Evolutionary conservation across 345 rosid genomes (phyloP).

Genomic region (Arabidopsis arenosa): DNA sequence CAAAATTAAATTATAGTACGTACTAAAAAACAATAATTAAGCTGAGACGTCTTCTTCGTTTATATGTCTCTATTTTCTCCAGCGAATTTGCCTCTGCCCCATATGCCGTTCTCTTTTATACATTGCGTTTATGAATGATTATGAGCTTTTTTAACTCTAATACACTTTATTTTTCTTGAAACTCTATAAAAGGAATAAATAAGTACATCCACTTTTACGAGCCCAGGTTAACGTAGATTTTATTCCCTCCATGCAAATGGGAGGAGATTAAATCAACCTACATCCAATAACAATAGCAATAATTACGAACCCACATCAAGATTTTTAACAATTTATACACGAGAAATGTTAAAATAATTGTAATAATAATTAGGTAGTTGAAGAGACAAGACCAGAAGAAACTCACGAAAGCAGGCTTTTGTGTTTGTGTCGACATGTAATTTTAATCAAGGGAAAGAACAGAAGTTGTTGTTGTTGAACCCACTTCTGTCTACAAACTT

Average conservation of each 20-base stretch:
- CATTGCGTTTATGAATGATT: constrained; percentile 18
- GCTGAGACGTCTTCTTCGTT: constrained; percentile 3
- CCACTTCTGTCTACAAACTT: constrained; percentile 53
- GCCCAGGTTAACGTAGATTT: constrained; percentile 27
- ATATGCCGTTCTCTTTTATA: neutral
- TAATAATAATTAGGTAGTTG: constrained; percentile 25
- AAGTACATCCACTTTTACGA: constrained; percentile 23
- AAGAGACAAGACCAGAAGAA: constrained; percentile 33
- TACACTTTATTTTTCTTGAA: constrained; percentile 3
- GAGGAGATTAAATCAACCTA: constrained; percentile 28
- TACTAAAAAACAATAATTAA: neutral
- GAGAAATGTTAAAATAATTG: constrained; percentile 8
- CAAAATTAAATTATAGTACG: neutral
- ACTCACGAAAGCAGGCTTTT: constrained; percentile 41
- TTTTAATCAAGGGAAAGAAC: constrained; percentile 56
- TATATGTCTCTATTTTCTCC: neutral
- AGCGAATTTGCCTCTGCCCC: constrained; percentile 11
- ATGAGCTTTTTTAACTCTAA: neutral
- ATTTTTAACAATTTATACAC: constrained; percentile 5
- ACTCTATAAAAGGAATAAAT: constrained; percentile 19
- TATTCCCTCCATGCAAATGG: constrained; percentile 30
- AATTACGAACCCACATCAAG: constrained; percentile 15
- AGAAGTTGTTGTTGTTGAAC: constrained; percentile 56
- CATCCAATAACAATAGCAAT: constrained; percentile 12
- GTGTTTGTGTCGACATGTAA: constrained; percentile 43